phyloP scores from a whole-genome alignment of 768 basidiomycete species.

The Strobilomyces dryophilus region DNA sequence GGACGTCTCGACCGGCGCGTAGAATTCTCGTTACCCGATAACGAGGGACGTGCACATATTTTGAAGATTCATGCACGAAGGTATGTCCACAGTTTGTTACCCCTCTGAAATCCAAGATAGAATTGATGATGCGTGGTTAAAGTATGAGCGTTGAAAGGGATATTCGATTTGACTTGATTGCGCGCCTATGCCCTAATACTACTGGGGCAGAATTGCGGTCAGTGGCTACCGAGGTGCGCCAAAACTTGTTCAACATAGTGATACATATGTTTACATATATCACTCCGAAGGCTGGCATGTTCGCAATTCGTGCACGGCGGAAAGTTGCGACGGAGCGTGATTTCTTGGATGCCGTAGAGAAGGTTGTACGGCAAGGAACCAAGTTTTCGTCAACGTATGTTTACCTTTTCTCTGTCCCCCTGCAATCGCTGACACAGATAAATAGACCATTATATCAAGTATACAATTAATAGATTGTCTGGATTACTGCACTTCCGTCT shows the following conservation, averaged over 20 bases:
- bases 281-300: constrained; percentile 96
- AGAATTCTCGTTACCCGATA: constrained; percentile 92
- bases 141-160: constrained; percentile 98
- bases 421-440: constrained; percentile 3
- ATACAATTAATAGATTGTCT: constrained; percentile 64
- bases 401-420: background rate
- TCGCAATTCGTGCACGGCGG: constrained; percentile 92
- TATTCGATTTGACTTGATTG: constrained; percentile 97
- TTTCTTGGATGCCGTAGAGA: constrained; percentile 97
- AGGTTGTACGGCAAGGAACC: constrained; percentile 94
- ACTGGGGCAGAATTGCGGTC: constrained; percentile 98
- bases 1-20: constrained; percentile 96
- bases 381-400: constrained; percentile 96
- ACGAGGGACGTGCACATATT: constrained; percentile 95
- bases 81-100: constrained; percentile 36
- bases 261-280: constrained; percentile 57
- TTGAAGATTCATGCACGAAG: constrained; percentile 94
- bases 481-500: constrained; percentile 13
- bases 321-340: constrained; percentile 98
- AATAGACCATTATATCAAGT: constrained; percentile 85
- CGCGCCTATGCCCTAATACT: constrained; percentile 94
- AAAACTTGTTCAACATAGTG: constrained; percentile 44
- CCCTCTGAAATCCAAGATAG: background rate
- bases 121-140: background rate
- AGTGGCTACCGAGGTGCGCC: constrained; percentile 86